A percentile compares a stretch with the other conserved stretches of the same genome.
phyloP scores from a whole-genome alignment of 352 stramenopile genomes.

The Pythium chondricola region DNA sequence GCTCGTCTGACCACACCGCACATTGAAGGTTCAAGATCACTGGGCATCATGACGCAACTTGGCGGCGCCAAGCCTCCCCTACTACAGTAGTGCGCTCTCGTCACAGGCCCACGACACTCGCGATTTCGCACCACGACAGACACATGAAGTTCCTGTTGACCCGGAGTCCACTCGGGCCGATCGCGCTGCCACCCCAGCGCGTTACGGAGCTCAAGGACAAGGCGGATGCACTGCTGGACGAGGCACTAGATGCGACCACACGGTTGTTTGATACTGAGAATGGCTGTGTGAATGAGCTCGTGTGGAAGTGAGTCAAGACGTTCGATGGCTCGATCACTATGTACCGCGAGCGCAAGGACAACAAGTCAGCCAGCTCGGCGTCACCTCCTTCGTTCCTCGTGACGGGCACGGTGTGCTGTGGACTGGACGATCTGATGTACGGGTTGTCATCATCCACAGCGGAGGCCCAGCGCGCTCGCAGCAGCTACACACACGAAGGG shows the following conservation, averaged over 20 bases:
- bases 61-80: no score
- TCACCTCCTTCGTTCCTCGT: constrained; percentile 43
- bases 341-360: constrained; percentile 5
- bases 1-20: no score
- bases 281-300: constrained; percentile 8
- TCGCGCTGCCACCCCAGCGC: constrained; percentile 24
- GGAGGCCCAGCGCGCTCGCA: constrained; percentile 44
- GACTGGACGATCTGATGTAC: constrained; percentile 66
- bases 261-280: constrained; percentile 7
- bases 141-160: constrained; percentile 50
- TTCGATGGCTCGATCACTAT: constrained; percentile 9
- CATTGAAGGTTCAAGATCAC: no score
- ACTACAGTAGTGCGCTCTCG: no score
- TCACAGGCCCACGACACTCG: no score
- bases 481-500: constrained; percentile 39
- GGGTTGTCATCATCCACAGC: constrained; percentile 32
- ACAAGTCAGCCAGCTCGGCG: neutral
- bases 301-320: constrained; percentile 13
- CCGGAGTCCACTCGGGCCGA: constrained; percentile 36
- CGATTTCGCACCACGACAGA: no score
- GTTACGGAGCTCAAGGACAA: constrained; percentile 11
- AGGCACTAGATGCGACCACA: constrained; percentile 6
- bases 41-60: no score
- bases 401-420: constrained; percentile 40
- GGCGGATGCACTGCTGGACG: constrained; percentile 9